Evolutionary conservation across 208 protist species (phyloP), one percentile per base, ranked within the genome.

Genomic region (Leishmania martiniquensis): DNA sequence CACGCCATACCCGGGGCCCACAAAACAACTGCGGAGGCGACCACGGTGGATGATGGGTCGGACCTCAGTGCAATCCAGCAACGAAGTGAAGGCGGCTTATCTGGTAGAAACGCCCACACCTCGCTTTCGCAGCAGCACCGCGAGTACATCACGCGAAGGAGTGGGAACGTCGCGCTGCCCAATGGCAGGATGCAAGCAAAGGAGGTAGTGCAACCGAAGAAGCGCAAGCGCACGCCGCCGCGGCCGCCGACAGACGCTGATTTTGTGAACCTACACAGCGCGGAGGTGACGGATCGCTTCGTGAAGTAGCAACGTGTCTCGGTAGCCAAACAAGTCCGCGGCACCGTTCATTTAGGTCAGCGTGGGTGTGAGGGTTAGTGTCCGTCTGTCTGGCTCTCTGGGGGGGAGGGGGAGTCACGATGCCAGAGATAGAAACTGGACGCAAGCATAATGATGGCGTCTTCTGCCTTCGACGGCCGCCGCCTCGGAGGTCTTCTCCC

Each of bases 201-300:
- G 73, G 80, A 82, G 78, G 22, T 55, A 10, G 70, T 86, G 51
- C 74, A 20, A 5, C 60, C 82, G n/a, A 75, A 77, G 49, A 34
- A 25, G 29, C 80, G 85, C 49, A 59, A 69, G 17, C 82, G 81
- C 45, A 76, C 82, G 12, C 79, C 81, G 17, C 72, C 72, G n/a
- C 68, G 37, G 17, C 63, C 74, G 39, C 78, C 83, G 52, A 87
- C 67, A 15, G 80, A 87, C 13, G 68, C 81, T 25, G 80, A 89
- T 6, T 85, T 92, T 55, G 75, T 89, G 44, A 81, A 88, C 52
- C 65, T 92, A 9, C 42, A 55, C 65, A 76, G 80, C 54, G 71
- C 54, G 29, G 66, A 62, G 29, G 72, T 49, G 34, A 45, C 75
- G 25, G 17, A 66, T 4, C 37, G 39, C 9, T 75, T 73, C 62